Conservation (phyloP, 805 yeast genomes). For the Lipomyces orientalis region DNA sequence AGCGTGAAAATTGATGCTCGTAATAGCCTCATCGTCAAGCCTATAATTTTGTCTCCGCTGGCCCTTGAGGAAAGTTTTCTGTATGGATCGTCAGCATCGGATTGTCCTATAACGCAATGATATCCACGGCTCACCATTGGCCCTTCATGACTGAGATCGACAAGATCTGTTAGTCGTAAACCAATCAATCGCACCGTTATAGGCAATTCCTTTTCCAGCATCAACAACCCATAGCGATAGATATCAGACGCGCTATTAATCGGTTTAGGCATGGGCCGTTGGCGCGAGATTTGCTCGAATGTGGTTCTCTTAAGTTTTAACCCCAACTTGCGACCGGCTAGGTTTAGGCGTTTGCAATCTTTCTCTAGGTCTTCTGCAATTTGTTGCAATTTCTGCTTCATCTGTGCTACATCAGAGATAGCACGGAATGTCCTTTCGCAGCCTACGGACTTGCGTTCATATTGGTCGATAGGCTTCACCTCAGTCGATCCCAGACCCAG, state of each 20-base stretch:
- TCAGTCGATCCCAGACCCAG: slow-evolving; percentile 40
- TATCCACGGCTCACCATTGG: slow-evolving; percentile 24
- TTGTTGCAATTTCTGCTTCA: slow-evolving; percentile 30
- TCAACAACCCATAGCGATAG: slow-evolving; percentile 29
- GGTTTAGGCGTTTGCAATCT: slow-evolving; percentile 29
- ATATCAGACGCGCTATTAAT: slow-evolving; percentile 32
- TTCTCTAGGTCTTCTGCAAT: slow-evolving; percentile 33
- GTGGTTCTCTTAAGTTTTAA: slow-evolving; percentile 37
- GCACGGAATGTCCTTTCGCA: slow-evolving; percentile 39
- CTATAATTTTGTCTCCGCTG: slow-evolving; percentile 9
- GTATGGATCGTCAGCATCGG: background rate
- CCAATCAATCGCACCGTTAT: slow-evolving; percentile 39
- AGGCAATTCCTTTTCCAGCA: slow-evolving; percentile 39
- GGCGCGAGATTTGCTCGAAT: slow-evolving; percentile 38
- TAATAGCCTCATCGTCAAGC: slow-evolving; percentile 11
- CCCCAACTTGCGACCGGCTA: slow-evolving; percentile 38
- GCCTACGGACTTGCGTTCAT: slow-evolving; percentile 40
- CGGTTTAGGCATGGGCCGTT: slow-evolving; percentile 27
- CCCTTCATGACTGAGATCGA: slow-evolving; percentile 27
- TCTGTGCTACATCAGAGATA: slow-evolving; percentile 10
- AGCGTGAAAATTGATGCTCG: background rate
- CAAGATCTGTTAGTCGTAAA: slow-evolving; percentile 35
- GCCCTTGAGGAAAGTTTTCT: slow-evolving; percentile 16
- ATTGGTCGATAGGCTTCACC: slow-evolving; percentile 33
- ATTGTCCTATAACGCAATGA: background rate